These are phyloP conservation scores for Coelastrella sp. DNA, from an alignment of 139 green algal genomes.

Conservation along the genomic window DNA sequence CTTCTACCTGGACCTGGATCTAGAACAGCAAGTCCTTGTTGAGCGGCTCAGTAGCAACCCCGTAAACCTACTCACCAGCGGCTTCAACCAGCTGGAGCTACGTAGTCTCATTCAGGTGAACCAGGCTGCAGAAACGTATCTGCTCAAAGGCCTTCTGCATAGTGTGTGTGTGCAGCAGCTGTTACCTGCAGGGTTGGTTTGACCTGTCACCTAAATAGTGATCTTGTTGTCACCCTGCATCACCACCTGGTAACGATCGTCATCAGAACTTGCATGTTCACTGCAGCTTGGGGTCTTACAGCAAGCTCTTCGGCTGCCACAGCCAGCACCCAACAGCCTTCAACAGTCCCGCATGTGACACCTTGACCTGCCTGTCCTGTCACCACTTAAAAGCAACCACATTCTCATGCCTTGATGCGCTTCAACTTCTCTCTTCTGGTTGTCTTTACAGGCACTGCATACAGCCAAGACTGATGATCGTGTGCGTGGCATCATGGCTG, in stretches of 20 bases:
- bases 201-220: too few species aligned
- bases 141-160: too few species aligned
- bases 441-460: conserved; percentile 61
- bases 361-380: background rate
- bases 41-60: conserved; percentile 47
- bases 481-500: conserved; percentile 57
- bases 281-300: too few species aligned
- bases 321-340: background rate
- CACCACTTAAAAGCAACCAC: too few species aligned
- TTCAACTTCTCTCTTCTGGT: background rate
- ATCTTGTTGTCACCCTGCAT: too few species aligned
- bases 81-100: conserved; percentile 60
- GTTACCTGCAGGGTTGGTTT: too few species aligned
- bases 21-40: conserved; percentile 63
- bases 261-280: too few species aligned
- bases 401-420: background rate
- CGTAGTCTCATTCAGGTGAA: conserved; percentile 51
- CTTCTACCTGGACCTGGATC: conserved; percentile 68
- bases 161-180: too few species aligned
- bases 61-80: conserved; percentile 13
- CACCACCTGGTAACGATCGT: too few species aligned
- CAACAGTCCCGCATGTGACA: background rate
- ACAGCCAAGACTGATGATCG: conserved; percentile 55
- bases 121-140: too few species aligned
- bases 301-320: too few species aligned